Conservation (phyloP, 2,329 filamentous ascomycete genomes). For the Teratosphaeria pseudoeucalypti region DNA sequence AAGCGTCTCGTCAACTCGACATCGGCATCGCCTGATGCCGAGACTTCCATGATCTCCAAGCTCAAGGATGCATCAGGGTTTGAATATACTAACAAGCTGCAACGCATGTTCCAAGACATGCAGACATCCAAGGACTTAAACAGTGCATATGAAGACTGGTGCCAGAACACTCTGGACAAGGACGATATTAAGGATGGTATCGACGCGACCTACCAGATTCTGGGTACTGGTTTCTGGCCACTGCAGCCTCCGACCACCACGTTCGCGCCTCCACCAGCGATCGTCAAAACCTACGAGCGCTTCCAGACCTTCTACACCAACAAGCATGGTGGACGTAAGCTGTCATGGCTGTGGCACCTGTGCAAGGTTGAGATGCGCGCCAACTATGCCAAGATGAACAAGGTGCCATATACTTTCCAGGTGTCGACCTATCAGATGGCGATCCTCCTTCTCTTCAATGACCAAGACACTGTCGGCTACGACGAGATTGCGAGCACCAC, state of each 20-base stretch:
- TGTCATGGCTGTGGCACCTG: conserved; percentile 96
- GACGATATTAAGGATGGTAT: conserved; percentile 57
- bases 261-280: conserved; percentile 77
- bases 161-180: conserved; percentile 54
- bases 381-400: conserved; percentile 77
- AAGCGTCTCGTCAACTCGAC: conserved; percentile 90
- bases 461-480: conserved; percentile 73
- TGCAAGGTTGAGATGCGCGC: conserved; percentile 96
- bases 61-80: conserved; percentile 97
- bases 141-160: conserved; percentile 70
- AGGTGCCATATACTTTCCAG: conserved; percentile 91
- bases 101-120: conserved; percentile 99
- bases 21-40: conserved; percentile 91
- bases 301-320: conserved; percentile 88
- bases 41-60: conserved; percentile 99
- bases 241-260: conserved; percentile 75
- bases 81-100: conserved; percentile 98
- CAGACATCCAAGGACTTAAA: conserved; percentile 98
- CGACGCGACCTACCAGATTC: conserved; percentile 82
- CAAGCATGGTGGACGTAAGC: conserved; percentile 91
- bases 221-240: conserved; percentile 97
- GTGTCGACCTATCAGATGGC: conserved; percentile 98
- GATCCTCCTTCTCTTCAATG: conserved; percentile 88
- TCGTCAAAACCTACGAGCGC: conserved; percentile 77
- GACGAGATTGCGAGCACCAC: conserved; percentile 79